phyloP scores from a whole-genome alignment of 768 basidiomycete species.

The Lactarius trivialis region DNA sequence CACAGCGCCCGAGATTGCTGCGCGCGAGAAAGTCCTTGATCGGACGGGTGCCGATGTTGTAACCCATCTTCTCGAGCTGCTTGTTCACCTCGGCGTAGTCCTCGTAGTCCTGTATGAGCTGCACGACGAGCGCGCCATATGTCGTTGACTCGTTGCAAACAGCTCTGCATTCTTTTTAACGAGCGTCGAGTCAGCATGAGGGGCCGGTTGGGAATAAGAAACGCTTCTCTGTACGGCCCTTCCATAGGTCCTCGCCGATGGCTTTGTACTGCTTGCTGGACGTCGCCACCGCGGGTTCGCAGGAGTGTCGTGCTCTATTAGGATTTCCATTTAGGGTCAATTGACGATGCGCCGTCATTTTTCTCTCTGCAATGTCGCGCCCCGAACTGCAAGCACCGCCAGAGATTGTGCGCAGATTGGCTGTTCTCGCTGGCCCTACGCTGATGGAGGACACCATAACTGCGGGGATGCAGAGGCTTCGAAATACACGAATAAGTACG shows the following conservation, averaged over 20 bases:
- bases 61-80: too few relatives aligned
- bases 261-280: conserved; percentile 79
- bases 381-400: conserved; percentile 60
- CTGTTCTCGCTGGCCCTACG: background rate
- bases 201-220: background rate
- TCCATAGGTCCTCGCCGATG: conserved; percentile 95
- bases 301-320: conserved; percentile 5
- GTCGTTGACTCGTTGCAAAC: conserved; percentile 94
- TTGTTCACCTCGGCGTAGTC: too few relatives aligned
- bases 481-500: too few relatives aligned
- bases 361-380: conserved; percentile 44
- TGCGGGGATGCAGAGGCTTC: conserved; percentile 94
- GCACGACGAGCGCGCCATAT: too few relatives aligned
- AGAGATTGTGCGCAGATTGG: conserved; percentile 53
- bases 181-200: conserved; percentile 25
- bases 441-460: conserved; percentile 38
- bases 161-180: conserved; percentile 84
- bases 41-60: too few relatives aligned
- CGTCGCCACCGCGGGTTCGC: too few relatives aligned
- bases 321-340: background rate
- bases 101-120: too few relatives aligned
- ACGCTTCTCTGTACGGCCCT: conserved; percentile 79
- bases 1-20: conserved; percentile 84
- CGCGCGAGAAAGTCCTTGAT: conserved; percentile 97
- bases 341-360: background rate